These are phyloP conservation scores for Thelonectria discophora DNA, from an alignment of 2,329 filamentous ascomycete genomes.

Conservation along the genomic window DNA sequence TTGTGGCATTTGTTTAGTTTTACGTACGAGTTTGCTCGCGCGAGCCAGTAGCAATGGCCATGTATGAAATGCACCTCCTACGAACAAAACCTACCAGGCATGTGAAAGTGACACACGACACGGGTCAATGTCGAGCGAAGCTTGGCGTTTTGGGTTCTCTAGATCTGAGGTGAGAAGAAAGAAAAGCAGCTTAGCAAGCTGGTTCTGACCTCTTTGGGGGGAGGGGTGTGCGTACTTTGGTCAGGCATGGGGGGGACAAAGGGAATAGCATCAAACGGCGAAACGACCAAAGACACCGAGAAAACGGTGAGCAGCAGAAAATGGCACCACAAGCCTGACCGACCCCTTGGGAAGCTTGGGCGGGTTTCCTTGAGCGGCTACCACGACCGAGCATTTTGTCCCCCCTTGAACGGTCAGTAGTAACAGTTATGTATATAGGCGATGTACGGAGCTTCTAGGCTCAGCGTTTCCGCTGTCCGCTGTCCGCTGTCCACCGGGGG, in stretches of 20 bases:
- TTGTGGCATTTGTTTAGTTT: conserved; percentile 24
- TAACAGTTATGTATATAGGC: not conserved
- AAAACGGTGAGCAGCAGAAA: conserved; percentile 15
- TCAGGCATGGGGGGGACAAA: not conserved
- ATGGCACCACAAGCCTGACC: conserved; percentile 33
- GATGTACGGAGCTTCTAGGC: not conserved
- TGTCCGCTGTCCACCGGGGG: too few relatives aligned
- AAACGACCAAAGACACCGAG: not conserved
- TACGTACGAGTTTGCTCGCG: conserved; percentile 26
- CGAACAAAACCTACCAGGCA: conserved; percentile 9
- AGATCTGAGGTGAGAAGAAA: not conserved
- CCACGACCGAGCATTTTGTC: not conserved
- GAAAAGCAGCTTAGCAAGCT: not conserved
- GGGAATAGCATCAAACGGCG: not conserved
- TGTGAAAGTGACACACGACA: conserved; percentile 1
- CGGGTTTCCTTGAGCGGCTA: conserved; percentile 14
- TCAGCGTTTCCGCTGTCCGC: not conserved
- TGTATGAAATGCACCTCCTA: conserved; percentile 20
- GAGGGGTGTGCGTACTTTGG: too few relatives aligned
- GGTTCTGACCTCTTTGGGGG: not conserved
- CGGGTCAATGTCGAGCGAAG: too few relatives aligned
- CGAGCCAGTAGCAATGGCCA: conserved; percentile 23
- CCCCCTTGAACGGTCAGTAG: conserved; percentile 19
- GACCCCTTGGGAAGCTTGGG: not conserved
- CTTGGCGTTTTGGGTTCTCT: too few relatives aligned